Base-by-base conservation (phyloP, 805 yeast genomes). In the Tetrapisispora namnaoensis region DNA sequence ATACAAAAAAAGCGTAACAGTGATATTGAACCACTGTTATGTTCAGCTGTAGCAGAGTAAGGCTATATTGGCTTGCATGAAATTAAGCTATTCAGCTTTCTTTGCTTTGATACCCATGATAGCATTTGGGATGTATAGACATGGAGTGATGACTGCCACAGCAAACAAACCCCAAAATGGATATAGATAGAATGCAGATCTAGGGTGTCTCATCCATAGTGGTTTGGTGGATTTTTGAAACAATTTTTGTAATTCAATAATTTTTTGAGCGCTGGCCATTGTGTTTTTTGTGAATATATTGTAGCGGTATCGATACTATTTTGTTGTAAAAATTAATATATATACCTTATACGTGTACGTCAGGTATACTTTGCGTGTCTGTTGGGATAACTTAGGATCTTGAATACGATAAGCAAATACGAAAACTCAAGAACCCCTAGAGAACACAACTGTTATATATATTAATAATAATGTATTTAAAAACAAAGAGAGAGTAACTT, bases 131-230 rank as follows among this genome's bases (percentile, higher is more conserved):
- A 80, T 67, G 76, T 80, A 84, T 73, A 70, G 78, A 58, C 82
- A 72, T 52, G 93, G 83, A 52, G 78, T 76, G 51, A 74, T 74
- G 46, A 86, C 78, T 55, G 86, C 73, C 52, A 82, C 74, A 49
- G 86, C 71, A 68, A 86, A 82, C 52, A 81, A 73, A 53, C 86
- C 86, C 73, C 76, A 82, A 77, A 80, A 86, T 64, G 95, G 95
- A 71, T 80, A 82, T 56, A 86, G 76, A 65, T 82, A 69, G 60
- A 75, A 71, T 70, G 83, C 83, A 56, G 93, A 78, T 65, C 80
- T 77, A 63, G 84, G 84, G 67, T 76, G 78, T 71, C 75, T 73
- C 72, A 70, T 61, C 80, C 78, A 79, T 60, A 78, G 67, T 58
- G 82, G 82, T 66, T 79, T 79, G 48, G 71, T 67, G 44, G 82